Evolutionary conservation across 805 yeast genomes (phyloP).

Genomic region (Groenewaldozyma salmanticensis): DNA sequence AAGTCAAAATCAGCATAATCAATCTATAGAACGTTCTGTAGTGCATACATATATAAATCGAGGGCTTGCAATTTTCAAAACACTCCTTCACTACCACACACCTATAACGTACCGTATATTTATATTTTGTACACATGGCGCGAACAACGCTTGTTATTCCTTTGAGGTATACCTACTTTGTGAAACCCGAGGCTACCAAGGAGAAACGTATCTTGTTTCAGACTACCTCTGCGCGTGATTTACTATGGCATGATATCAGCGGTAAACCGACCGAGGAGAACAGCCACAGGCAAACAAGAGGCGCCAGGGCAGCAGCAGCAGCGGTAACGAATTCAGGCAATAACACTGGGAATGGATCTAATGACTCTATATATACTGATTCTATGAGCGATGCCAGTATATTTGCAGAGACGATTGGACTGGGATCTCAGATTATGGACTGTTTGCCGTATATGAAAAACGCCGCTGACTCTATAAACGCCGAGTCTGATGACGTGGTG

Average conservation of each 20-base stretch:
- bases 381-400: no score
- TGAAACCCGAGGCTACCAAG: slow-evolving; percentile 1
- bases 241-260: slow-evolving; percentile 3
- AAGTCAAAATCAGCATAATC: no score
- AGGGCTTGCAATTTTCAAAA: no score
- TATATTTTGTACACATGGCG: no score
- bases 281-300: not conserved
- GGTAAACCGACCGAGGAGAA: not conserved
- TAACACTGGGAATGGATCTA: no score
- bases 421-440: slow-evolving; percentile 7
- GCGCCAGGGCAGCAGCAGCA: not conserved
- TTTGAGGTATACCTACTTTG: slow-evolving; percentile 2
- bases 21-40: no score
- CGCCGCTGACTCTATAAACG: slow-evolving; percentile 4
- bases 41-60: no score
- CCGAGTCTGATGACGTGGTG: slow-evolving; percentile 8
- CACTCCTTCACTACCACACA: no score
- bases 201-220: slow-evolving; percentile 1
- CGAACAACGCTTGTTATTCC: slow-evolving; percentile 1
- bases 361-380: no score
- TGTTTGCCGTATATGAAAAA: slow-evolving; percentile 12
- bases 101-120: no score
- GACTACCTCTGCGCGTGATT: not conserved
- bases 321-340: no score
- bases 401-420: slow-evolving; percentile 1